Evolutionary conservation across 306 rosid genomes (phyloP), one percentile per base, ranked within the genome.

Genomic region (Luffa acutangula): DNA sequence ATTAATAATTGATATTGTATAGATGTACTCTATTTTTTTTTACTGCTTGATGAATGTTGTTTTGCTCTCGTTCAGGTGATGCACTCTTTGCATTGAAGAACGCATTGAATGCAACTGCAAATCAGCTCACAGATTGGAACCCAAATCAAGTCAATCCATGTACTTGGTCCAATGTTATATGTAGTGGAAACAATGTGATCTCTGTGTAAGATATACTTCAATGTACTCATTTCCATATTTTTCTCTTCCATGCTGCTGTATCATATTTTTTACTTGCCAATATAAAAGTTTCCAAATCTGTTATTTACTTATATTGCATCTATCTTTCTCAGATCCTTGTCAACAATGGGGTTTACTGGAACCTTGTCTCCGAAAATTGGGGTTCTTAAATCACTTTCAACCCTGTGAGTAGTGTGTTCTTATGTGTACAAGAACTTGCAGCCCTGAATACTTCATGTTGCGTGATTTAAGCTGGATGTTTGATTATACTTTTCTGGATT

Each of bases 71-170:
- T 84, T 78, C 91, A 96, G 99, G 98, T 80, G 96, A 91, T 83
- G 99, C 97, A 12, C 90, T 96, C 49, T 84, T 0, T 89, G 87
- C 91, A 48, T 84, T 96, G 89, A 91, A 36, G 82, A 3, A 0
- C 10, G 85, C 94, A 9, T 77, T 96, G 87, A 90, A 89, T 85
- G 91, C 91, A 78, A 87, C 97, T 64, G 46, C 75, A 48, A 39
- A 41, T 81, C 94, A 90, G 85, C 99, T 96, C 83, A 80, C 67
- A 75, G 97, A 93, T 85, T 96, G 99, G 99, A 93, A 89, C 71
- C 85, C 59, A 63, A 87, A 91, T 87, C 96, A 88, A 93, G 99
- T 96, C 43, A 91, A 93, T 76, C 99, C 99, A 43, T 96, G 99
- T 86, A 91, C 98, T 60, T 96, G 99, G 99, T 81, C 97, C 76